Evolutionary conservation across 345 rosid species (phyloP), one percentile per base, ranked within the genome.

Genomic region (Cardamine occulta): DNA sequence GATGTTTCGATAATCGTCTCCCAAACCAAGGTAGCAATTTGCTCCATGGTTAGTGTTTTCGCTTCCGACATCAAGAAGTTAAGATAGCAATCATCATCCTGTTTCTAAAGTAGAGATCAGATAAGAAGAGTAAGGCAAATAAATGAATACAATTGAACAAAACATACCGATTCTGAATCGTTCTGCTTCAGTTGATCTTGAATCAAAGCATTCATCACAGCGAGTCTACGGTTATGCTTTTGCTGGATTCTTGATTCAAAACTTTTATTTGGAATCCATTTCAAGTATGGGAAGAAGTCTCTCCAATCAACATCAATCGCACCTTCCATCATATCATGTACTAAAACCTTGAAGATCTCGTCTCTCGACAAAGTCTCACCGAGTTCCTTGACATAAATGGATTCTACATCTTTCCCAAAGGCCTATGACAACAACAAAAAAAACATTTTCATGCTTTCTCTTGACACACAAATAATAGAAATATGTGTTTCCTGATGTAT

Each of bases 241-340:
- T 66, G 73, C 17, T 85, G 79, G 53, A 92, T 84, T 72, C 81
- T 89, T 47, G 35, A 37, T 65, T 92, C 96, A 5, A 83, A 77
- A 47, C 80, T 77, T 57, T 72, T 82, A 66, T 85, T 91, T 0
- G 99, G 97, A 76, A 91, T 31, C 97, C 98, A 95, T 80, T 73
- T 80, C 54, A 92, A 56, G 79, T 87, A 90, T 1, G 97, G 97
- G 81, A 95, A 95, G 88, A 91, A 95, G 74, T 92, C 99, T 68
- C 97, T 87, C 97, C 97, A 92, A 55, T 95, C 97, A 53, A 90
- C 97, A 28, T 88, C 97, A 54, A 92, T 71, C 3, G 96, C 93
- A 13, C 93, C 95, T 19, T 82, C 89, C 94, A 95, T 90, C 79
- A 87, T 82, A 65, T 90, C 97, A 59, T 61, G 68, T 48, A 92